Base-by-base conservation (phyloP, 352 stramenopile species). In the Pythium vanterpoolii region DNA sequence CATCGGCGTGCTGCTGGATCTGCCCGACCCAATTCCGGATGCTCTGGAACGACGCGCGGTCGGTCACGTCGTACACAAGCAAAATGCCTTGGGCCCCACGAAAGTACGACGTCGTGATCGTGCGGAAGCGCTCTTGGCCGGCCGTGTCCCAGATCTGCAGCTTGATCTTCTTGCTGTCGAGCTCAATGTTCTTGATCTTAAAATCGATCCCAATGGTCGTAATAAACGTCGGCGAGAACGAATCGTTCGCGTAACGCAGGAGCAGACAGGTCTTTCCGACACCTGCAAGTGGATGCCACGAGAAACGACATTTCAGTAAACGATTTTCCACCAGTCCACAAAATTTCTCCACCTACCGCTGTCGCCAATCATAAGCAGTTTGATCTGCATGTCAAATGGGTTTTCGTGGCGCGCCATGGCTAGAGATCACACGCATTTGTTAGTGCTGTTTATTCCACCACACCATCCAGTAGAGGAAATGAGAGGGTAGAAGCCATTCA, bases 41-140 rank as follows among this genome's bases (percentile, higher is more conserved):
- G 66, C 86, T 98, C 71, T 99, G 95, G 78, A 99, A 99, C 13
- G 93, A 98, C 46, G 94, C 87, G 52, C 96, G 91, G 71, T 99
- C 95, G 44, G 96, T 99, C 34, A 99, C 94, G 72, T 99, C 96
- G 78, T 99, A 99, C 33, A 99, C 96, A 44, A 99, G 92, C 64
- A 99, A 76, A 72, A 99, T 99, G 59, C 97, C 97, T 74, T 99
- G 96, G 19, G 97, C 97, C 44, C 97, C 97, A 58, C 97, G 93
- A 71, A 99, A 99, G 70, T 99, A 99, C 33, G 96, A 98, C 49
- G 92, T 99, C 64, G 97, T 99, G 73, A 99, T 99, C 51, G 96
- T 99, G 53, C 96, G 96, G 80, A 99, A 99, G 60, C 97, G 94
- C 75, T 99, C 96, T 78, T 99, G 97, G 31, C 97, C 97, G 31